A percentile compares a stretch with the other conserved stretches of the same genome.
Conservation (phyloP, 2,329 filamentous ascomycete genomes). For the Exophiala spinifera region DNA sequence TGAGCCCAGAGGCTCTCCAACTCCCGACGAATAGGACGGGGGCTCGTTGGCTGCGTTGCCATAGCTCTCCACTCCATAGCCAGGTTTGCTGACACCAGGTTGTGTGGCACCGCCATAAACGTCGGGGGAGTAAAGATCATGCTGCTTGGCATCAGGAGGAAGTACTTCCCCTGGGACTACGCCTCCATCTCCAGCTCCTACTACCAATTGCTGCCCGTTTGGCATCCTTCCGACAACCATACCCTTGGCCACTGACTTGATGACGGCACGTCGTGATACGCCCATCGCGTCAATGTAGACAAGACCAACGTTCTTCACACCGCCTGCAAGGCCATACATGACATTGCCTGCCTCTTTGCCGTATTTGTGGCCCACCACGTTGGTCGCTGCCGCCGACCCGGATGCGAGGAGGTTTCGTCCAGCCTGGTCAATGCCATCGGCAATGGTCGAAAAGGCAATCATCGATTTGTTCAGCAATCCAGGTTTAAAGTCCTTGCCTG, state of each 20-base stretch:
- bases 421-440: conserved; percentile 87
- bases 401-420: conserved; percentile 73
- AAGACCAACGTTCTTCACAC: conserved; percentile 91
- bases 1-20: conserved; percentile 31
- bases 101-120: conserved; percentile 19
- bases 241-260: conserved; percentile 94
- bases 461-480: conserved; percentile 91
- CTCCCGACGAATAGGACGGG: conserved; percentile 26
- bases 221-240: conserved; percentile 63
- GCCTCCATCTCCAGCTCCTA: conserved; percentile 47
- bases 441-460: conserved; percentile 93
- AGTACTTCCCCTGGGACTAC: conserved; percentile 31
- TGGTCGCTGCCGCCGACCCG: conserved; percentile 73
- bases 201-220: conserved; percentile 48
- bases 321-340: conserved; percentile 71
- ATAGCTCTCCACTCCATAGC: conserved; percentile 26
- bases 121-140: conserved; percentile 13
- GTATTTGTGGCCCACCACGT: conserved; percentile 85
- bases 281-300: conserved; percentile 97
- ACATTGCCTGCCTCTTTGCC: conserved; percentile 80
- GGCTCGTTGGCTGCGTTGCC: conserved; percentile 24
- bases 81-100: conserved; percentile 11
- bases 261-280: conserved; percentile 80
- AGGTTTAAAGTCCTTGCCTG: conserved; percentile 80
- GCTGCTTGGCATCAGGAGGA: conserved; percentile 18